These are phyloP conservation scores for Escallonia herrerae DNA, from an alignment of 129 eudicot species.

Conservation along the genomic window DNA sequence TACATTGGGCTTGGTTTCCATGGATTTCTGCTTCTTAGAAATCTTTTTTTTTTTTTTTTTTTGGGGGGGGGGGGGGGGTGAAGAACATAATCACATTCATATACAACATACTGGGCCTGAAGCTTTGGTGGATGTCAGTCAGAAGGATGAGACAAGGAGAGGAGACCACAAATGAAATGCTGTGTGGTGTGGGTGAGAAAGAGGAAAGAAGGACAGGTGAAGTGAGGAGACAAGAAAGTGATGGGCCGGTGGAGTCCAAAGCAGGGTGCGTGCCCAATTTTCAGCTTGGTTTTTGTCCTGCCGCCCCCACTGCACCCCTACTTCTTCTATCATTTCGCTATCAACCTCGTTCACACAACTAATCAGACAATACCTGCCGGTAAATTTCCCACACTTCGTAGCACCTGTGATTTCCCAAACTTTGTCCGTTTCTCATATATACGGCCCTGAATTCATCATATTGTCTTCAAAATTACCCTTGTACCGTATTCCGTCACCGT, in stretches of 20 bases:
- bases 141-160: neutral
- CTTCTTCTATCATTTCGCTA: neutral
- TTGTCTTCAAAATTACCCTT: too few species aligned
- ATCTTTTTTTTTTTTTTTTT: too few species aligned
- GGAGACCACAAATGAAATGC: neutral
- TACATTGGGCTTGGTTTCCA: too few species aligned
- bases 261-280: constrained; percentile 3
- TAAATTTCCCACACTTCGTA: neutral
- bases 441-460: too few species aligned
- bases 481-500: too few species aligned
- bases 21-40: too few species aligned
- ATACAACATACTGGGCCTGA: too few species aligned
- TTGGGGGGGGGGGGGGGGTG: too few species aligned
- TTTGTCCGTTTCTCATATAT: neutral
- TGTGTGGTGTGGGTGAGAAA: neutral
- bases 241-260: constrained; percentile 13
- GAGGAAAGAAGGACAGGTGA: neutral
- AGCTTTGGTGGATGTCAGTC: too few species aligned
- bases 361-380: constrained; percentile 3
- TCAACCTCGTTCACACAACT: neutral
- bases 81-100: too few species aligned
- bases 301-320: constrained; percentile 3
- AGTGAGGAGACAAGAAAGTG: constrained; percentile 16
- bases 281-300: too few species aligned
- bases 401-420: neutral